phyloP scores from a whole-genome alignment of 345 rosid species.

The Rhizophora mangle region DNA sequence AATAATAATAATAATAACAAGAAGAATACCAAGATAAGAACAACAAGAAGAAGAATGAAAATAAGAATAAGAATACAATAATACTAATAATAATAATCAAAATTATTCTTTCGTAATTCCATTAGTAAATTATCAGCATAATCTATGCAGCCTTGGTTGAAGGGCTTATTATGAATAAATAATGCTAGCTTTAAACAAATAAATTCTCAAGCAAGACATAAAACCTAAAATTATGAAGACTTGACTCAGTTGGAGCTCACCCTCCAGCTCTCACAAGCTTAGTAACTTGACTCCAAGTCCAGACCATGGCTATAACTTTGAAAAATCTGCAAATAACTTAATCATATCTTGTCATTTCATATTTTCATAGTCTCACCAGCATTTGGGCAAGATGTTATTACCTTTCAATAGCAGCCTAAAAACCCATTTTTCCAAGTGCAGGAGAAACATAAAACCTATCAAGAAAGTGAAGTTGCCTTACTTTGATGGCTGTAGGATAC shows the following conservation, averaged over 20 bases:
- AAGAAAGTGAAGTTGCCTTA: conserved; percentile 12
- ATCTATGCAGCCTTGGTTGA: too few species aligned
- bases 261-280: conserved; percentile 85
- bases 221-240: too few species aligned
- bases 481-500: background rate
- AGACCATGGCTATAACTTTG: conserved; percentile 93
- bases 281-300: conserved; percentile 98
- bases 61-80: too few species aligned
- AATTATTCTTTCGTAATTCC: too few species aligned
- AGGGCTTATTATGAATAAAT: too few species aligned
- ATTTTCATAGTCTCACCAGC: conserved; percentile 10
- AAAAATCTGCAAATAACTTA: conserved; percentile 55
- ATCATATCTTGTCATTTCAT: conserved; percentile 6
- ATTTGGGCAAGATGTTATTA: conserved; percentile 22
- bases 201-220: too few species aligned
- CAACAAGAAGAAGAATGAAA: too few species aligned
- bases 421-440: conserved; percentile 78
- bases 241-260: conserved; percentile 40
- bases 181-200: too few species aligned
- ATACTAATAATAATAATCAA: too few species aligned
- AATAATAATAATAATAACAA: too few species aligned
- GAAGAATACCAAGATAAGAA: too few species aligned
- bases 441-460: conserved; percentile 87
- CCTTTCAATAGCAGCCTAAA: conserved; percentile 74
- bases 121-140: too few species aligned